Evolutionary conservation across 1,284 basidiomycete genomes (phyloP).

Genomic region (Ganoderma lingzhi): DNA sequence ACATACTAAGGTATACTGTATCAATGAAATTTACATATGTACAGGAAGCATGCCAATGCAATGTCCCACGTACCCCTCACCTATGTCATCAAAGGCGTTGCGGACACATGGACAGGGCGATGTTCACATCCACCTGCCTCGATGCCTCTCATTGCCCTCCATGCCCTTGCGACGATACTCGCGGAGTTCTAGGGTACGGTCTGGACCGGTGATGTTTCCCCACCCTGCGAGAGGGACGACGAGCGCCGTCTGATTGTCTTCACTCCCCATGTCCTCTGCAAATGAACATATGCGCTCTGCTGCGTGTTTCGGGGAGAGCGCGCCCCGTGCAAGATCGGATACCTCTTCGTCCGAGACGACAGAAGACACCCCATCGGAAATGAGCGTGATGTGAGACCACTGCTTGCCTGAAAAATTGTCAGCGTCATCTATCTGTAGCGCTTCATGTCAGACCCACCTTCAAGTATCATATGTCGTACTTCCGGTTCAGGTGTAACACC

Average conservation of each 20-base stretch:
- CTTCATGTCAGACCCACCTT: constrained; percentile 56
- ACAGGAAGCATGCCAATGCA: constrained; percentile 6
- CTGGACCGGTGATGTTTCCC: constrained; percentile 83
- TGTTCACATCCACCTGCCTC: constrained; percentile 63
- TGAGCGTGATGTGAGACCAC: constrained; percentile 82
- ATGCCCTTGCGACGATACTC: constrained; percentile 83
- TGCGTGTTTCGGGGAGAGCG: constrained; percentile 79
- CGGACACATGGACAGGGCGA: neutral
- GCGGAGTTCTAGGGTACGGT: constrained; percentile 82
- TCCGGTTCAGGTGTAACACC: constrained; percentile 97
- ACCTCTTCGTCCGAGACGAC: constrained; percentile 95
- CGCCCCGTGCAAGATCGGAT: constrained; percentile 85
- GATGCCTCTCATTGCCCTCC: constrained; percentile 75
- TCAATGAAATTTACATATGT: constrained; percentile 9
- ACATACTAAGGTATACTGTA: constrained; percentile 22
- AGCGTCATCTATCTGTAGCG: neutral
- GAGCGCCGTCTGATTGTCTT: constrained; percentile 93
- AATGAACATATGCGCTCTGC: constrained; percentile 88
- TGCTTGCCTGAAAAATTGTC: constrained; percentile 58
- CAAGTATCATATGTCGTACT: constrained; percentile 81
- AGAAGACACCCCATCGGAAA: constrained; percentile 93
- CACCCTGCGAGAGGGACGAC: constrained; percentile 95
- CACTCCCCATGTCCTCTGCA: constrained; percentile 89
- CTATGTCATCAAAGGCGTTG: neutral
- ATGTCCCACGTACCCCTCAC: neutral